Percentiles rank a stretch among this genome's conserved stretches.
phyloP scores from a whole-genome alignment of 2,329 filamentous ascomycete genomes.

The Phaeosphaeria sp. region DNA sequence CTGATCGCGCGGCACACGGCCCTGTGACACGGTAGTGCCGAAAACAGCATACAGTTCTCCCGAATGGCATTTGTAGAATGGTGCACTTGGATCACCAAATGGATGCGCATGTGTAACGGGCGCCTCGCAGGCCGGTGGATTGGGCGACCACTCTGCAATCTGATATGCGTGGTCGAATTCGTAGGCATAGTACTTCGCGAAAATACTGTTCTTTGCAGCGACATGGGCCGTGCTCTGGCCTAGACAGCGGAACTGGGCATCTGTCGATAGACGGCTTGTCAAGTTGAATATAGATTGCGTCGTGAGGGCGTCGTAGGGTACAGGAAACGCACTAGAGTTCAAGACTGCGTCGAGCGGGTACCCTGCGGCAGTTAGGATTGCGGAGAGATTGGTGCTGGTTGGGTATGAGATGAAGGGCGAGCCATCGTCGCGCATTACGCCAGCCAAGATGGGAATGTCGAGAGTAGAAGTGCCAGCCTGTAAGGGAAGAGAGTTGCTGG shows the following conservation, averaged over 20 bases:
- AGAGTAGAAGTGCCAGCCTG: conserved; percentile 15
- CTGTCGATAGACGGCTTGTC: conserved; percentile 38
- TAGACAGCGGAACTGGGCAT: conserved; percentile 40
- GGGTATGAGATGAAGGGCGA: conserved; percentile 38
- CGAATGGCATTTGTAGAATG: conserved; percentile 38
- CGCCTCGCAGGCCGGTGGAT: conserved; percentile 45
- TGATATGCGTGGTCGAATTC: conserved; percentile 44
- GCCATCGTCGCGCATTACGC: conserved; percentile 42
- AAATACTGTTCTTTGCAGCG: conserved; percentile 29
- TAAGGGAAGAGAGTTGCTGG: conserved; percentile 27
- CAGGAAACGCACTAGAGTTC: conserved; percentile 23
- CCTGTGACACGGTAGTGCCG: conserved; percentile 44
- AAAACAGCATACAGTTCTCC: conserved; percentile 43
- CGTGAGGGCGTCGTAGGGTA: conserved; percentile 35
- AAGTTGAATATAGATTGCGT: conserved; percentile 44
- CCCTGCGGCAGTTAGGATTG: conserved; percentile 24
- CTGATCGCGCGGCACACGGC: conserved; percentile 34
- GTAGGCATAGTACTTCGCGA: conserved; percentile 34
- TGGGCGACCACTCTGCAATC: conserved; percentile 33
- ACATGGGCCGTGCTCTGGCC: conserved; percentile 35
- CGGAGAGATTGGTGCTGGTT: conserved; percentile 23
- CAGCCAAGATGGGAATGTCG: conserved; percentile 31
- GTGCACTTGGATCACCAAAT: conserved; percentile 28
- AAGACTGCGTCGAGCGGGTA: conserved; percentile 25
- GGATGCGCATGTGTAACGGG: conserved; percentile 31